phyloP scores from a whole-genome alignment of 305 asterid genomes.

The Solanum hybrid region DNA sequence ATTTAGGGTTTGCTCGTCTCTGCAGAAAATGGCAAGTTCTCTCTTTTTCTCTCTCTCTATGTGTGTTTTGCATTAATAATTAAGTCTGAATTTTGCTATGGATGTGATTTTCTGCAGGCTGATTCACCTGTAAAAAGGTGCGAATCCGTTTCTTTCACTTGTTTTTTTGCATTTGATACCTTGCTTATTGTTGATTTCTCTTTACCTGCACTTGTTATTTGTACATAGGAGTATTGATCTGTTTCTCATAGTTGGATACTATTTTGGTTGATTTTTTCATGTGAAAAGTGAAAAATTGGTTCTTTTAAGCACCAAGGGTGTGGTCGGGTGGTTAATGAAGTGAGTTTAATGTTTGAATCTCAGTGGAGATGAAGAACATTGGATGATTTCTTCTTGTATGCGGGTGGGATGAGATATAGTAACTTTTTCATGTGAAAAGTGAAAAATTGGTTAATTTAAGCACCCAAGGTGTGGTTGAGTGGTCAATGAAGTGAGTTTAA shows the following conservation, averaged over 20 bases:
- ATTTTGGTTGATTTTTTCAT: background rate
- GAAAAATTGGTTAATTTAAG: background rate
- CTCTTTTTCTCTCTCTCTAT: background rate
- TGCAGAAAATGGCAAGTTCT: constrained; percentile 38
- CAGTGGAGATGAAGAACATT: background rate
- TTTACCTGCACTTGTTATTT: background rate
- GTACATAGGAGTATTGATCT: background rate
- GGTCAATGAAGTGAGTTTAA: background rate
- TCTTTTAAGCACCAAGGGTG: background rate
- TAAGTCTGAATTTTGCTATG: background rate
- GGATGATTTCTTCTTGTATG: background rate
- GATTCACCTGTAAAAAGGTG: constrained; percentile 87
- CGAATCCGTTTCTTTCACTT: background rate
- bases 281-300: background rate
- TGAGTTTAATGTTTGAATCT: background rate
- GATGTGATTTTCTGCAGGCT: constrained; percentile 44
- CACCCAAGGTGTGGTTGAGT: background rate
- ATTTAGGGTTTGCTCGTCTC: constrained; percentile 47
- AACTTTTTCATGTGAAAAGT: background rate
- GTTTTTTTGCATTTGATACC: background rate
- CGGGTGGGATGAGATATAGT: background rate
- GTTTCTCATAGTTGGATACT: background rate
- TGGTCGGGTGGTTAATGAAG: background rate
- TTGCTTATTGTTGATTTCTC: background rate
- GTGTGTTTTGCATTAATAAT: background rate